These are phyloP conservation scores for Scleromitrula shiraiana DNA, from an alignment of 2,329 filamentous ascomycete genomes.

Conservation along the genomic window DNA sequence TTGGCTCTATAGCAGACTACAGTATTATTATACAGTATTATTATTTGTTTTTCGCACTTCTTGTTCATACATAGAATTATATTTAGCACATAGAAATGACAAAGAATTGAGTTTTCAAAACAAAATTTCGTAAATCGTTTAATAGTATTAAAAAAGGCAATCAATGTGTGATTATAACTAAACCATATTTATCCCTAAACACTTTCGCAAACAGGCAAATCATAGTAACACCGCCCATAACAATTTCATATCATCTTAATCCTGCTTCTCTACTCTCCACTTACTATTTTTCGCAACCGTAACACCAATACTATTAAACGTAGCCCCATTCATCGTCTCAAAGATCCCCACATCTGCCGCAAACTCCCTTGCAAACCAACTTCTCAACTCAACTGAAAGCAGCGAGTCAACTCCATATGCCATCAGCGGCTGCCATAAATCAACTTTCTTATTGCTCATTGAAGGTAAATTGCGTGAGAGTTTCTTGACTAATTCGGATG, in stretches of 20 bases:
- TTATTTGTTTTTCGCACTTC: too few relatives aligned
- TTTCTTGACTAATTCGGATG: slow-evolving; percentile 31
- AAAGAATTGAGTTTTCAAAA: too few relatives aligned
- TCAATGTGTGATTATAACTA: too few relatives aligned
- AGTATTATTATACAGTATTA: too few relatives aligned
- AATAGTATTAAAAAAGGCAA: too few relatives aligned
- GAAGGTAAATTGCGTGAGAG: slow-evolving; percentile 33
- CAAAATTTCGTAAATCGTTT: too few relatives aligned
- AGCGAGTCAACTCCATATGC: slow-evolving; percentile 33
- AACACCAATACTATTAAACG: background rate
- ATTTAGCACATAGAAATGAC: too few relatives aligned
- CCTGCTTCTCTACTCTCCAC: background rate
- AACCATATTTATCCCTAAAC: too few relatives aligned
- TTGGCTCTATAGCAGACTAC: too few relatives aligned
- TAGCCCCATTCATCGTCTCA: background rate
- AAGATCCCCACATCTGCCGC: background rate
- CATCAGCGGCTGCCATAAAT: slow-evolving; percentile 30
- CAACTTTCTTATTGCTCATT: slow-evolving; percentile 36
- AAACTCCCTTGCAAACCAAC: slow-evolving; percentile 33
- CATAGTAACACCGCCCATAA: too few relatives aligned
- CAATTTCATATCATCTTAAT: background rate
- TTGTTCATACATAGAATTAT: too few relatives aligned
- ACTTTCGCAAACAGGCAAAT: too few relatives aligned
- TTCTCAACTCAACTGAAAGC: slow-evolving; percentile 22
- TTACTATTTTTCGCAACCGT: background rate